Conservation (phyloP, 495 filamentous ascomycete species). For the Trichoderma virens region DNA sequence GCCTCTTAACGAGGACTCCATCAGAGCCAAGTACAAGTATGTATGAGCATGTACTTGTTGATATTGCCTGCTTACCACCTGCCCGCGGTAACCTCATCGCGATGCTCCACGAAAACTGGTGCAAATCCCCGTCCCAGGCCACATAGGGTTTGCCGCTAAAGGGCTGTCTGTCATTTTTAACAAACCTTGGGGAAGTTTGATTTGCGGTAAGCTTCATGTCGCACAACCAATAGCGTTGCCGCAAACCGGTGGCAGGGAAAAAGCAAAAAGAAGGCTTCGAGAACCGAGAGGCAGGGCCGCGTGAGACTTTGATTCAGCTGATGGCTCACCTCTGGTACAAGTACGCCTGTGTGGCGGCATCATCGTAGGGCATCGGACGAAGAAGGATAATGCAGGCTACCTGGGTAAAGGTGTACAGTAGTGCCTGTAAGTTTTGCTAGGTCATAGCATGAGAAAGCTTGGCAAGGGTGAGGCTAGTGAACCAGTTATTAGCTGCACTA, state of each 20-base stretch:
- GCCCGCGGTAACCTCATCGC: not conserved
- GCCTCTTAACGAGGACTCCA: not conserved
- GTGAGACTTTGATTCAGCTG: not conserved
- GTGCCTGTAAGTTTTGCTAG: too few species aligned
- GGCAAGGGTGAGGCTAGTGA: conserved; percentile 1
- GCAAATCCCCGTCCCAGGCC: not conserved
- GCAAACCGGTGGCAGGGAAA: not conserved
- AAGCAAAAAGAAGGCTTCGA: conserved; percentile 5
- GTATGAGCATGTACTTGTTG: not conserved
- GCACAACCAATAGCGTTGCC: not conserved
- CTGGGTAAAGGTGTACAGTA: not conserved
- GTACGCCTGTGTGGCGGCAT: not conserved
- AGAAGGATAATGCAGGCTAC: not conserved
- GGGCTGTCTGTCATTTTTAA: not conserved
- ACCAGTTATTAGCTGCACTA: not conserved
- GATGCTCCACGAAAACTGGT: not conserved
- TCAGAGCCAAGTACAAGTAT: not conserved
- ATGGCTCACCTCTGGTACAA: not conserved
- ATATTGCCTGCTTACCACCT: not conserved
- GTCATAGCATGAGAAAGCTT: not conserved
- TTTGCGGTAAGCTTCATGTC: not conserved
- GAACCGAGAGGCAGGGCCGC: not conserved
- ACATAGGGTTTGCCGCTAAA: not conserved
- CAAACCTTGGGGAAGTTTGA: not conserved
- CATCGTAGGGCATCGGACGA: not conserved